These are phyloP conservation scores for Escallonia herrerae DNA, from an alignment of 129 eudicot genomes.

Conservation along the genomic window DNA sequence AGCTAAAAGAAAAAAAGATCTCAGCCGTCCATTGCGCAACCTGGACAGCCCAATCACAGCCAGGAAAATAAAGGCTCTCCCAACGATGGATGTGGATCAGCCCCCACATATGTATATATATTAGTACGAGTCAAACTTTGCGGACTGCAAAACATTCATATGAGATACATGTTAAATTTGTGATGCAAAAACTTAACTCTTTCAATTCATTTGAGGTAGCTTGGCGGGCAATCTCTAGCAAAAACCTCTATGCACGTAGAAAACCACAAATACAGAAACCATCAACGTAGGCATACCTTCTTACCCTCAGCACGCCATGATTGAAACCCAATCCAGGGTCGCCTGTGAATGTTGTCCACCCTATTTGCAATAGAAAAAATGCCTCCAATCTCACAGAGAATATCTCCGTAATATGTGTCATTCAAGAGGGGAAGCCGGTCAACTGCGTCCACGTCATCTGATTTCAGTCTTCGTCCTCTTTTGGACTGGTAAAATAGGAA, in stretches of 20 bases:
- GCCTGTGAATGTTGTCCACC: conserved; percentile 75
- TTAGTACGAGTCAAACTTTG: no score
- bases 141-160: no score
- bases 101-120: no score
- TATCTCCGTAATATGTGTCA: conserved; percentile 57
- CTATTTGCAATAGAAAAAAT: conserved; percentile 87
- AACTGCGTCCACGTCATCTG: conserved; percentile 96
- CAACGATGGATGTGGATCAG: no score
- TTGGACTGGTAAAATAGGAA: conserved; percentile 39
- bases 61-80: no score
- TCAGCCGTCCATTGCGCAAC: no score
- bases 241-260: background rate
- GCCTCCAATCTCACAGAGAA: conserved; percentile 95
- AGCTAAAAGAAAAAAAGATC: no score
- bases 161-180: background rate
- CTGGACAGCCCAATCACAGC: no score
- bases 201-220: no score
- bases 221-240: no score
- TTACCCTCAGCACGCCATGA: conserved; percentile 97
- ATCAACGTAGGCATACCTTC: conserved; percentile 41
- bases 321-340: conserved; percentile 98
- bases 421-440: conserved; percentile 71
- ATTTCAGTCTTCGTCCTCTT: conserved; percentile 66
- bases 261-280: conserved; percentile 1
- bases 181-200: background rate